Percentiles rank a stretch among this genome's conserved stretches.
Conservation (phyloP, 2,329 filamentous ascomycete genomes). For the Leptographium galeiforme region DNA sequence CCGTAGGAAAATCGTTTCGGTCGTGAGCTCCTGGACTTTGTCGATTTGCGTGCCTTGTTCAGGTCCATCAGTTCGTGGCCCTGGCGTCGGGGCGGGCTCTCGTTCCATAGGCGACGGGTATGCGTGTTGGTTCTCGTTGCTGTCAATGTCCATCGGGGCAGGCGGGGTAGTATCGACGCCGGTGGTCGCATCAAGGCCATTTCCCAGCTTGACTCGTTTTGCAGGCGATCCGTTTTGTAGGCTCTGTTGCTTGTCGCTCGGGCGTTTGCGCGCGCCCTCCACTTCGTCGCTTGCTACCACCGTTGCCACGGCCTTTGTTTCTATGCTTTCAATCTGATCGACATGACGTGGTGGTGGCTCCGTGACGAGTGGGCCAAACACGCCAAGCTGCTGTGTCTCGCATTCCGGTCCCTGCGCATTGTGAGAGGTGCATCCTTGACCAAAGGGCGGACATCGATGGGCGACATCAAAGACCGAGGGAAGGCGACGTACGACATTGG, state of each 20-base stretch:
- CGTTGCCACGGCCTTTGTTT: slow-evolving; percentile 2
- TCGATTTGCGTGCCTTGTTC: slow-evolving; percentile 52
- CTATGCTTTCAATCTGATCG: slow-evolving; percentile 8
- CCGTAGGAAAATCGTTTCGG: slow-evolving; percentile 47
- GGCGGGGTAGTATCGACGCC: slow-evolving; percentile 20
- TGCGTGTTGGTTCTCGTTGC: slow-evolving; percentile 39
- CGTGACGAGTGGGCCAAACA: slow-evolving; percentile 42
- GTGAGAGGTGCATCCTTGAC: slow-evolving; percentile 17
- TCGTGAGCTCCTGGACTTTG: slow-evolving; percentile 46
- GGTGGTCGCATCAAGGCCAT: slow-evolving; percentile 44
- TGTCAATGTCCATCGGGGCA: slow-evolving; percentile 49
- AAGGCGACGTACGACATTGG: slow-evolving; percentile 29
- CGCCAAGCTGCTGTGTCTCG: slow-evolving; percentile 34
- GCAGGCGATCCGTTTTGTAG: slow-evolving; percentile 40
- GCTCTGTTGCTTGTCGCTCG: slow-evolving; percentile 30
- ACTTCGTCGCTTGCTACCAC: slow-evolving; percentile 19
- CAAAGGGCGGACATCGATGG: not conserved
- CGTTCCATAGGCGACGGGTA: slow-evolving; percentile 52
- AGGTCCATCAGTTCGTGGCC: slow-evolving; percentile 44
- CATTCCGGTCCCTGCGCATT: slow-evolving; percentile 32
- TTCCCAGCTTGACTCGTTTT: slow-evolving; percentile 47
- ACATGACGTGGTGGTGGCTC: slow-evolving; percentile 25
- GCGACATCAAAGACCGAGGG: not conserved
- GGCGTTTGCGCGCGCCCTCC: slow-evolving; percentile 37
- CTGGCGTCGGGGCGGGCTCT: slow-evolving; percentile 38